A percentile compares a stretch with the other conserved stretches of the same genome.
phyloP scores from a whole-genome alignment of 768 basidiomycete species.

The Amanita subjunquillea region DNA sequence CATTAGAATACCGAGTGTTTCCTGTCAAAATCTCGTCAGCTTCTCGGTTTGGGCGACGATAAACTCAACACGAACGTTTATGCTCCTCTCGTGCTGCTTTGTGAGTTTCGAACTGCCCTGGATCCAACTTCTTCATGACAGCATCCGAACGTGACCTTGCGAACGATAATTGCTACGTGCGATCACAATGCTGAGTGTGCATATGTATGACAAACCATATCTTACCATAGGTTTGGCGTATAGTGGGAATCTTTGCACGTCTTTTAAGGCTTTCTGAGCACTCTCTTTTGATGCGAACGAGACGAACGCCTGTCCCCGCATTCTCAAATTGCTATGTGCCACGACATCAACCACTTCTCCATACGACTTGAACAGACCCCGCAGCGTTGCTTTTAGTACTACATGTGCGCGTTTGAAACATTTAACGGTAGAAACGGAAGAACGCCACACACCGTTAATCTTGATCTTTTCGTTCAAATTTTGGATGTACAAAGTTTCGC shows the following conservation, averaged over 20 bases:
- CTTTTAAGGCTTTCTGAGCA: slow-evolving; percentile 83
- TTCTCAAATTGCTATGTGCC: slow-evolving; percentile 87
- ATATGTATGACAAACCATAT: slow-evolving; percentile 2
- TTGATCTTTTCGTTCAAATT: slow-evolving; percentile 95
- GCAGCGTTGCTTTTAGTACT: slow-evolving; percentile 86
- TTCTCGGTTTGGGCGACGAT: background rate
- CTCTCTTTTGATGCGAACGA: slow-evolving; percentile 77
- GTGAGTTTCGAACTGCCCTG: slow-evolving; percentile 60
- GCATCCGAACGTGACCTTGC: slow-evolving; percentile 84
- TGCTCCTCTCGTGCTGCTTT: slow-evolving; percentile 64
- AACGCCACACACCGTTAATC: slow-evolving; percentile 43
- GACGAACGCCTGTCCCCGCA: slow-evolving; percentile 98
- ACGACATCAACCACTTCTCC: slow-evolving; percentile 93
- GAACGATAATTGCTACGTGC: slow-evolving; percentile 83
- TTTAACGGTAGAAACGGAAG: background rate
- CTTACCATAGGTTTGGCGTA: slow-evolving; percentile 95
- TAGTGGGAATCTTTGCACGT: slow-evolving; percentile 88
- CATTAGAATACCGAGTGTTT: slow-evolving; percentile 78
- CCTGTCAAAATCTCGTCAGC: slow-evolving; percentile 30
- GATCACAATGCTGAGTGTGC: background rate
- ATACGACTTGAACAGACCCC: slow-evolving; percentile 86
- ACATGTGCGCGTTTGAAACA: background rate
- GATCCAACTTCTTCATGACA: slow-evolving; percentile 66
- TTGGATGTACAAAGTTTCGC: slow-evolving; percentile 92
- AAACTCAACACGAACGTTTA: slow-evolving; percentile 57